Base-by-base conservation (phyloP, 352 stramenopile genomes). In the Hyaloperonospora arabidopsidis region DNA sequence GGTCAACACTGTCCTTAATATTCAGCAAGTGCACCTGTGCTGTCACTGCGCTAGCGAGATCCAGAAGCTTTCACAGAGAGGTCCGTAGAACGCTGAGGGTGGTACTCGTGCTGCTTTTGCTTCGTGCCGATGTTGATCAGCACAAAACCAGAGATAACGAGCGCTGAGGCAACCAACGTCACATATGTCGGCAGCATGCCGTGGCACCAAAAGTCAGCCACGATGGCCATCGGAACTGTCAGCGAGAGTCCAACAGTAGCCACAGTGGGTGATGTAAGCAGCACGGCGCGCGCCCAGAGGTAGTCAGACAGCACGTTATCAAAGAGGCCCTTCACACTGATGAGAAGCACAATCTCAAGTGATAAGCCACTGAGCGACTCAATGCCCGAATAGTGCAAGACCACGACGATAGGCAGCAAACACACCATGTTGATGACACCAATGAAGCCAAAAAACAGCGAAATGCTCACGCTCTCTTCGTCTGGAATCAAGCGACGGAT, bases 221-320 rank as follows among this genome's bases (percentile, higher is more conserved):
- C 35, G 62, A 98, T 97, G 8, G 95, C 95, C 54, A 98, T 72
- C 17, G 95, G 95, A 19, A 98, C 97, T 6, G 96, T 98, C 28
- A 98, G 79, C 25, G 89, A 96, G 39, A 98, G 82, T 17, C 92
- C 93, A 18, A 98, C 92, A 0, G 93, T 97, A 13, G 95, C 95
- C 21, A 98, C 89, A 4, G 96, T 98, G 19, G 96, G 90, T 14
- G 84, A 97, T 25, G 94, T 98, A 40, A 98, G 83, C 35, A 98
- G 64, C 28, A 98, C 91, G 3, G 94, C 81, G 32, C 89, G 72
- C 2, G 94, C 94, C 93, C 93, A 98, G 11, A 98, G 72, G 57
- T 97, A 98, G 65, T 98, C 93, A 8, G 86, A 93, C 11, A 98
- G 63, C 12, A 98, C 92, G 68, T 97, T 98, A 68, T 98, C 87